Base-by-base conservation (phyloP, 176 grass and related monocot species). In the Poa pratensis region DNA sequence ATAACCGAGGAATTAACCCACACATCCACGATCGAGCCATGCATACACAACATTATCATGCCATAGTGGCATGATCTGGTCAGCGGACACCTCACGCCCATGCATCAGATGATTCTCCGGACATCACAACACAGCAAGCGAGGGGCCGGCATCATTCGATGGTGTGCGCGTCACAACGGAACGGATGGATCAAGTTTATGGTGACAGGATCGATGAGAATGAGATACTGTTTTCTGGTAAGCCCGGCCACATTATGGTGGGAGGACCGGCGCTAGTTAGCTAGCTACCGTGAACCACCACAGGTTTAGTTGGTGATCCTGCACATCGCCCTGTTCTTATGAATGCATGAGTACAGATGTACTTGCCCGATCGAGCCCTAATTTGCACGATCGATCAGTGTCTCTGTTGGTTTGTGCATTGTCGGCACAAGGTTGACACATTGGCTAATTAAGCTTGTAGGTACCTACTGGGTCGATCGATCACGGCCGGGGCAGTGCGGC, bases 291-390 rank as follows among this genome's bases (percentile, higher is more conserved):
- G 59, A 84, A 63, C 69, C 9, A 75, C 42, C 69, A 23, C 6
- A 48, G 83, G 83, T 55, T 55, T 54, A n/a, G n/a, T n/a, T n/a
- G 73, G 73, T 85, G 28, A 32, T 30, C 30, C 58, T 76, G 43
- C 61, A 50, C 58, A 67, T 80, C 18, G 18, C 18, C 43, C 17
- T 51, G 23, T 7, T 7, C 23, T 1, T 46, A 18, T 51, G 77
- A 51, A 40, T 28, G 62, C 54, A 54, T 19, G 32, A 32, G 53
- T 55, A 55, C 53, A 55, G 37, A 80, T 50, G 78, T 52, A 67
- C 78, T n/a, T 80, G 12, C 61, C 34, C 2, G 7, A 42, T 9
- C 7, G 1, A 8, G 7, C 7, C 40, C 40, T 54, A 54, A 54
- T 5, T 19, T 6, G 7, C 52, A 55, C 54, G 19, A 57, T 57